Evolutionary conservation across 305 asterid genomes (phyloP), one percentile per base, ranked within the genome.

Genomic region (Coffea humblotiana): DNA sequence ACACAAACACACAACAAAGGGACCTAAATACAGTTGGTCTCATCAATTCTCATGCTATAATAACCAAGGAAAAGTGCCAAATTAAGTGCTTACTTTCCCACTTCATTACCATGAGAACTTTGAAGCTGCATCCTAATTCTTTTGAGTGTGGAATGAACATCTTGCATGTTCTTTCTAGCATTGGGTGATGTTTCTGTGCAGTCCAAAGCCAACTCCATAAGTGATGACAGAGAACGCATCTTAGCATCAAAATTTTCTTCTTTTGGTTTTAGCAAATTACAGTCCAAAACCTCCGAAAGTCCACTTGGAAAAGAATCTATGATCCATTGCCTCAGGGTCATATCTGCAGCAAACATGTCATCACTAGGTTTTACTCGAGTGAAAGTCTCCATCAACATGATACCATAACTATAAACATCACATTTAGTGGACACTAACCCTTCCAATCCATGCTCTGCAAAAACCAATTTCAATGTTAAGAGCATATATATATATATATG

Each of bases 311-410:
- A 43, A 1, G 74, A 72, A 21, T 6, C 54, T 7, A 1, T 18
- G 3, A 61, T 27, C 82, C 82, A 72, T 6, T 63, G 61, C 66
- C 72, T 61, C n/a, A 72, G 60, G 72, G 66, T 61, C 23, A 29
- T 23, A 0, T 81, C 87, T 45, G 72, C 91, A 7, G n/a, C 4
- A 48, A 86, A 84, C 72, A 74, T 69, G 18, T 82, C 88, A 67
- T 80, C 85, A 25, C 83, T 84, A 8, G 91, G 88, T 56, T 67
- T 88, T 63, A 18, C 75, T 71, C 89, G 71, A 5, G 86, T 77
- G 58, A 82, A 82, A 65, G 85, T 82, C 60, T 85, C 87, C 86
- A 88, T 85, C 82, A 85, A 52, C 76, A 85, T 54, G 60, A 85
- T 80, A 13, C 87, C 87, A n/a, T 76, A 78, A 52, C 76, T 58